A percentile compares a stretch with the other conserved stretches of the same genome.
Evolutionary conservation across 768 basidiomycete species (phyloP).

Genomic region (Phlegmacium glaucopus): DNA sequence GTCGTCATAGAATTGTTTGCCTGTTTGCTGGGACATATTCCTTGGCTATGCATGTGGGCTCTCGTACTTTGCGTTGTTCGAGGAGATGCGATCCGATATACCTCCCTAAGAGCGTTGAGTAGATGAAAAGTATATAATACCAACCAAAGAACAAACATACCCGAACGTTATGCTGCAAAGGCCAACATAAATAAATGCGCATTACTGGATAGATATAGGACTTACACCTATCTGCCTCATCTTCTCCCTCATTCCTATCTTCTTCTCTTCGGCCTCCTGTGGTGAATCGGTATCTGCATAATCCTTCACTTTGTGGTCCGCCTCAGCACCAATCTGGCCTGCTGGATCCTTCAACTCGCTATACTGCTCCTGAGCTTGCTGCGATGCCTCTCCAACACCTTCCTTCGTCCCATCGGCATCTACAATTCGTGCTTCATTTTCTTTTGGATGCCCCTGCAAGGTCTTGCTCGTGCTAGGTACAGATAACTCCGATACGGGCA

Average conservation of each 20-base stretch:
- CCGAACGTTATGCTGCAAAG: constrained; percentile 15
- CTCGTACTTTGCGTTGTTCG: too few species aligned
- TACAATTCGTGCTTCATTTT: constrained; percentile 34
- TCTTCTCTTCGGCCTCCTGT: constrained; percentile 25
- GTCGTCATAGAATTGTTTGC: constrained; percentile 69
- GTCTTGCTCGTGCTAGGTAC: constrained; percentile 29
- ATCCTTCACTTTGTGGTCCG: constrained; percentile 6
- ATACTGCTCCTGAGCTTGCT: constrained; percentile 13
- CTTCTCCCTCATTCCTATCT: constrained; percentile 28
- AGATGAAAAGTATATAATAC: too few species aligned
- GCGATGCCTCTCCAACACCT: constrained; percentile 19
- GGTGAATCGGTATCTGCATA: constrained; percentile 4
- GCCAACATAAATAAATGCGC: constrained; percentile 22
- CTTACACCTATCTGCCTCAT: constrained; percentile 35
- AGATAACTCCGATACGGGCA: constrained; percentile 29
- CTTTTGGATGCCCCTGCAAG: constrained; percentile 45
- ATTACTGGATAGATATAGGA: constrained; percentile 18
- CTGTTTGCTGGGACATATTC: too few species aligned
- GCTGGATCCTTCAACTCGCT: constrained; percentile 6
- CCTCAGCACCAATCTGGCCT: neutral
- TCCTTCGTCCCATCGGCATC: constrained; percentile 31
- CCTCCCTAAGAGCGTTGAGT: too few species aligned
- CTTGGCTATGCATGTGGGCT: too few species aligned
- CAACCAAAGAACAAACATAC: too few species aligned
- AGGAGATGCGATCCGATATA: too few species aligned